Evolutionary conservation across 176 grass and related monocot species (phyloP).

Genomic region (Echinochloa phyllopogon): DNA sequence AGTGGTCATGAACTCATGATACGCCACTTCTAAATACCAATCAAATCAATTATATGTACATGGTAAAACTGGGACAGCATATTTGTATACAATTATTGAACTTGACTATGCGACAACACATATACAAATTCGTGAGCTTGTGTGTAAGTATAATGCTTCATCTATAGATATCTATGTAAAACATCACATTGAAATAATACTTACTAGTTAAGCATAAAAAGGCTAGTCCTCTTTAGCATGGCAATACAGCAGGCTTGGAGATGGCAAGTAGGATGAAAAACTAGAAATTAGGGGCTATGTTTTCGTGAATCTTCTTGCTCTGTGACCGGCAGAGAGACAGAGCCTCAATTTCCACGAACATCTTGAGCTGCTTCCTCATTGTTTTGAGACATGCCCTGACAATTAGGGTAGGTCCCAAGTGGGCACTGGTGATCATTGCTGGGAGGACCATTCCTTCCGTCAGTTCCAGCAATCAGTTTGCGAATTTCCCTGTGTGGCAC

Average conservation of each 20-base stretch:
- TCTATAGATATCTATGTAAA: not conserved
- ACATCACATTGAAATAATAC: not conserved
- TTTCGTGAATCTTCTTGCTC: not conserved
- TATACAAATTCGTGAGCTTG: not conserved
- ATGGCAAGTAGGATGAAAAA: not conserved
- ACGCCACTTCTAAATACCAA: too few species aligned
- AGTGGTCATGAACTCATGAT: too few species aligned
- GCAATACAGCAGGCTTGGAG: not conserved
- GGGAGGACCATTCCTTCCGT: constrained; percentile 48
- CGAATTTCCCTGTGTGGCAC: not conserved
- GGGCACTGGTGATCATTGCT: constrained; percentile 55
- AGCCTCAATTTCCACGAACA: not conserved
- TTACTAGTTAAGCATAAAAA: not conserved
- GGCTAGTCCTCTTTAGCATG: not conserved
- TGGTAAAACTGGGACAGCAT: too few species aligned
- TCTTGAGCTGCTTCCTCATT: not conserved
- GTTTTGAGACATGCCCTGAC: constrained; percentile 29
- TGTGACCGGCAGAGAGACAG: not conserved
- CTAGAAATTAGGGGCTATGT: not conserved
- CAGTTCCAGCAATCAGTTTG: constrained; percentile 25
- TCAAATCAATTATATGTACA: too few species aligned
- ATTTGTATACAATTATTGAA: not conserved
- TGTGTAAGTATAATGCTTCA: not conserved
- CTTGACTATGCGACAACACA: not conserved
- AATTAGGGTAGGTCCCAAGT: constrained; percentile 48